Percentiles rank a stretch among this genome's conserved stretches.
Conservation (phyloP, 345 rosid species). For the Anastatica hierochuntica region DNA sequence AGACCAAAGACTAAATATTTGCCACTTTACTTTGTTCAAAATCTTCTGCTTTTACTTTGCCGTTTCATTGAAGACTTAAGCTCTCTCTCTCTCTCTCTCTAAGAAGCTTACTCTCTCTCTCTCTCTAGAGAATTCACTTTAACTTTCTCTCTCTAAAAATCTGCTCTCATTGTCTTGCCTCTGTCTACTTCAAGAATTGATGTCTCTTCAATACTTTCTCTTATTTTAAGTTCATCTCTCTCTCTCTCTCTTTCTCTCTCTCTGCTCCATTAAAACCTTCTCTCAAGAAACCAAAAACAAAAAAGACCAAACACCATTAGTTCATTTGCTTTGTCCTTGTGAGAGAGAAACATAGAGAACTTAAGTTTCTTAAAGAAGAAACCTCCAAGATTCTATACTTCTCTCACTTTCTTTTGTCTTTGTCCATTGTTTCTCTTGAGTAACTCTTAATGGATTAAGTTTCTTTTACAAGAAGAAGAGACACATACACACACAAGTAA, state of each 20-base stretch:
- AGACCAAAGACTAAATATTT: slow-evolving; percentile 14
- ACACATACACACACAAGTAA: slow-evolving; percentile 22
- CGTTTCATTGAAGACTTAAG: slow-evolving; percentile 55
- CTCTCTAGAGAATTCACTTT: slow-evolving; percentile 19
- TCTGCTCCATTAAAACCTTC: slow-evolving; percentile 17
- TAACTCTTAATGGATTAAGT: slow-evolving; percentile 8
- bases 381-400: no score
- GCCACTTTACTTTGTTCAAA: slow-evolving; percentile 25
- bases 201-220: slow-evolving; percentile 53
- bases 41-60: slow-evolving; percentile 36
- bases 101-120: not conserved
- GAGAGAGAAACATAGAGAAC: no score
- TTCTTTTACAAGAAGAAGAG: slow-evolving; percentile 14
- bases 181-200: slow-evolving; percentile 62
- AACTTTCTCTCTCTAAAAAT: slow-evolving; percentile 19
- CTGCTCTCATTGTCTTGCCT: slow-evolving; percentile 48
- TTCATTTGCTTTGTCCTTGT: no score
- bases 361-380: no score
- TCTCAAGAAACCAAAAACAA: slow-evolving; percentile 14
- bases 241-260: slow-evolving; percentile 11
- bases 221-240: slow-evolving; percentile 38
- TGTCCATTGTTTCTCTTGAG: not conserved
- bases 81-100: slow-evolving; percentile 11
- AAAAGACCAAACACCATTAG: not conserved
- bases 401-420: slow-evolving; percentile 1